Evolutionary conservation across 2,329 filamentous ascomycete genomes (phyloP), one percentile per base, ranked within the genome.

Genomic region (Botryotinia calthae): DNA sequence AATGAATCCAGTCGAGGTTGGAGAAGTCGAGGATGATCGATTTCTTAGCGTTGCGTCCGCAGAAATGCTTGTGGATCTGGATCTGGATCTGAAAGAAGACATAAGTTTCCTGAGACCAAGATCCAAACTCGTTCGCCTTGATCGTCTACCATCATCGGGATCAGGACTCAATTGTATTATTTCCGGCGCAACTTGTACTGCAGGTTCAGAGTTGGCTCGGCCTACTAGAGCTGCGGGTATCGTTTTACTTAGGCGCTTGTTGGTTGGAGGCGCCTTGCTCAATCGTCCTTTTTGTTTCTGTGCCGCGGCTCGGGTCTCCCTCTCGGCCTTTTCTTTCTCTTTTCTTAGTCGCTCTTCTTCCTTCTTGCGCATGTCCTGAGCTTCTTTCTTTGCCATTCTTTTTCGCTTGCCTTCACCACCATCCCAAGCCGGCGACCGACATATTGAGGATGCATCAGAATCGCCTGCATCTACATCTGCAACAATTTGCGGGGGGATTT

Each of bases 381-480:
- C 72, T 83, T 82, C 75, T 80, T 82, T 62, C 80, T 81, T 81
- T 65, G 84, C 81, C 73, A 84, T 83, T 66, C 85, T 84, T 75
- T 82, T 84, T 70, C 82, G 85, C 72, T 79, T 81, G 31, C 85
- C 84, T 4, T 84, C 84, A 76, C 87, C 87, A 34, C 86, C 85
- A 75, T 89, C 87, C 88, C 88, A 90, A 72, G 85, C 89, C 2
- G 88, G 88, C 1, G 88, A 90, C 72, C 89, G 87, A 74, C 88
- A 90, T 71, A 89, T 87, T 0, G 79, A 80, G 8, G 80, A 80
- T n/a, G 70, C 71, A 54, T 78, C 79, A 25, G 79, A 79, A 8
- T 75, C 74, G 31, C 74, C 62, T 14, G 76, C 76, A 37, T 75
- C 59, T 16, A 75, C 75, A 37, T 75, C 56, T 16, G 76, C 77